These are phyloP conservation scores for Kappamyces sp. DNA, from an alignment of 192 early-diverging fungal species.

Conservation along the genomic window DNA sequence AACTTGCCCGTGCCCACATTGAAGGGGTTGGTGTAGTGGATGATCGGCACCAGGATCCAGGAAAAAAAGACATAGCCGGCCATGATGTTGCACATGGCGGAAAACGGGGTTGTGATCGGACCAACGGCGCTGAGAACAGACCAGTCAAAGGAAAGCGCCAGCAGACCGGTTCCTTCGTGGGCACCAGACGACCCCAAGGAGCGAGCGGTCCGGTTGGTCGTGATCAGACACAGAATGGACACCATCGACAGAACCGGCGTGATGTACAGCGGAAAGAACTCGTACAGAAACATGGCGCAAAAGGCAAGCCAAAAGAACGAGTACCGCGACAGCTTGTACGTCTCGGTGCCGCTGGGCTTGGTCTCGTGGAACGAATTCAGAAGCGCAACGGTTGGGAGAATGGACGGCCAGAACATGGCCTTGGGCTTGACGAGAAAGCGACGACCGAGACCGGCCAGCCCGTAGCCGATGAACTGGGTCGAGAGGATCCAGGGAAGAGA, in stretches of 20 bases:
- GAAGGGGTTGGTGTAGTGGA: constrained; percentile 10
- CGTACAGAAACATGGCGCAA: constrained; percentile 16
- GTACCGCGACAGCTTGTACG: constrained; percentile 20
- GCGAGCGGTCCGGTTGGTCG: constrained; percentile 11
- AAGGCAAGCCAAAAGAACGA: constrained; percentile 29
- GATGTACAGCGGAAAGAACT: constrained; percentile 19
- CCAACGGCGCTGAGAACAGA: constrained; percentile 16
- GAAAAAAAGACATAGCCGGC: constrained; percentile 65
- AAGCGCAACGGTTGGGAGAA: constrained; percentile 69
- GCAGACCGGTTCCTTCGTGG: constrained; percentile 47
- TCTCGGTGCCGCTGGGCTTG: too few relatives aligned
- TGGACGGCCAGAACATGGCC: constrained; percentile 80
- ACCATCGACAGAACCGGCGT: neutral
- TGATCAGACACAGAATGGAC: constrained; percentile 23
- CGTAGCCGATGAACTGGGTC: constrained; percentile 62
- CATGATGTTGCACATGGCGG: constrained; percentile 63
- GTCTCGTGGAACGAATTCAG: constrained; percentile 68
- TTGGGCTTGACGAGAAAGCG: constrained; percentile 76
- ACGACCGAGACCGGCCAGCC: constrained; percentile 63
- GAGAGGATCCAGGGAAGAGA: constrained; percentile 47
- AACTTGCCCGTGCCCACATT: neutral
- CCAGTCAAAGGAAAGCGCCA: constrained; percentile 61
- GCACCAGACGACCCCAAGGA: constrained; percentile 9
- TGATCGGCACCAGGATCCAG: constrained; percentile 65
- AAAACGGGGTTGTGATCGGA: constrained; percentile 69